A percentile compares a stretch with the other conserved stretches of the same genome.
Evolutionary conservation across 176 grass and related monocot species (phyloP).

Genomic region (Hsuehochloa calcarea): DNA sequence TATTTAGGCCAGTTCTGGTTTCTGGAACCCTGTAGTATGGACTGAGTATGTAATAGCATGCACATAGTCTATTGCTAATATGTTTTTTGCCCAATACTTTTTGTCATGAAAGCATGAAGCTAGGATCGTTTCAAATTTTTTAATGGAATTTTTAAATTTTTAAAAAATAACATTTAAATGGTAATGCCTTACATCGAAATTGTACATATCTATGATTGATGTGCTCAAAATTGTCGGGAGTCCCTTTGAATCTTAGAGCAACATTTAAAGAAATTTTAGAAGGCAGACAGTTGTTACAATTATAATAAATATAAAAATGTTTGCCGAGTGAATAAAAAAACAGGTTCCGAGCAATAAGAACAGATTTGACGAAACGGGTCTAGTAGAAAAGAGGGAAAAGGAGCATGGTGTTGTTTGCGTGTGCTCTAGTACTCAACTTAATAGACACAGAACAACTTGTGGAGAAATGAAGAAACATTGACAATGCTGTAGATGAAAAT

Average conservation of each 20-base stretch:
- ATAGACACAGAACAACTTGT: not conserved
- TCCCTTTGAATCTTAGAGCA: not conserved
- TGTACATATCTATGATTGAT: not conserved
- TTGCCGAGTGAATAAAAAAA: not conserved
- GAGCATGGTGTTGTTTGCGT: not conserved
- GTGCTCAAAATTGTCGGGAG: not conserved
- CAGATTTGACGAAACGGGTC: not conserved
- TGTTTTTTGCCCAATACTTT: not conserved
- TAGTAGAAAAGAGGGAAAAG: not conserved
- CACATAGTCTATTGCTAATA: constrained; percentile 4
- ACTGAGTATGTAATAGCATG: constrained; percentile 10
- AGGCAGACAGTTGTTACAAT: not conserved
- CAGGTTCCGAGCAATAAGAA: not conserved
- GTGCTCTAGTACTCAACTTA: not conserved
- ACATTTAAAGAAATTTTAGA: not conserved
- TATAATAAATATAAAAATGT: not conserved
- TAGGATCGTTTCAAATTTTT: not conserved
- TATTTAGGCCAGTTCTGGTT: too few species aligned
- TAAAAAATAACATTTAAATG: not conserved
- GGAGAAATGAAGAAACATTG: constrained; percentile 24
- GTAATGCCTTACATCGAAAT: not conserved
- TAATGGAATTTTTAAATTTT: not conserved
- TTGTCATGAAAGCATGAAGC: not conserved
- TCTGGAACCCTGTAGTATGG: not conserved
- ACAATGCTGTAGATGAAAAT: constrained; percentile 29